A percentile compares a stretch with the other conserved stretches of the same genome.
phyloP scores from a whole-genome alignment of 2,329 filamentous ascomycete species.

The Fusarium floridanum region DNA sequence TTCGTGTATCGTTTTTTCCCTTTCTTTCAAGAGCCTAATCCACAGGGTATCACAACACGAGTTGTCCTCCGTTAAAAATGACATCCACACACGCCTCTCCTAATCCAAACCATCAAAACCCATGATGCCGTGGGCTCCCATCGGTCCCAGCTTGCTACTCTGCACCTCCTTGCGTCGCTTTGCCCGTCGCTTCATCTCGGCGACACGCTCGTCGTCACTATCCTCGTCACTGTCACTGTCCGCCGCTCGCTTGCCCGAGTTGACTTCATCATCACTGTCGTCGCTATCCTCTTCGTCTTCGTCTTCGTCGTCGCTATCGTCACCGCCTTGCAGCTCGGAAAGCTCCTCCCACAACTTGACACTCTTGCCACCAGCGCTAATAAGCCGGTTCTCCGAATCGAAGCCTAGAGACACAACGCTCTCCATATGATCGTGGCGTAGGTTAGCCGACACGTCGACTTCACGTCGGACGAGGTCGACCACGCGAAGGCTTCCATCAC shows the following conservation, averaged over 20 bases:
- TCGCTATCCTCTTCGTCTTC: constrained; percentile 60
- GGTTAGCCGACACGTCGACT: constrained; percentile 72
- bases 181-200: constrained; percentile 59
- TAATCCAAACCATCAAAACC: constrained; percentile 63
- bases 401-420: constrained; percentile 86
- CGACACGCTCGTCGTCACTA: constrained; percentile 51
- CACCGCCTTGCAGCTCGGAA: constrained; percentile 62
- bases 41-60: constrained; percentile 32
- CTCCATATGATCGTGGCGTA: constrained; percentile 86
- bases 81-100: background rate
- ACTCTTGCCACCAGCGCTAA: constrained; percentile 86
- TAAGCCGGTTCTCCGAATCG: constrained; percentile 86
- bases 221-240: constrained; percentile 63
- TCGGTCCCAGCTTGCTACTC: constrained; percentile 60
- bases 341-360: constrained; percentile 96
- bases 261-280: constrained; percentile 59
- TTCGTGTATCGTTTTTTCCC: background rate
- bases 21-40: background rate
- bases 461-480: constrained; percentile 82
- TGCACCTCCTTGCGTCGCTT: constrained; percentile 60
- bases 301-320: constrained; percentile 61
- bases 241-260: constrained; percentile 61
- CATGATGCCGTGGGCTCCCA: constrained; percentile 65
- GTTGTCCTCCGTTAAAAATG: constrained; percentile 1
- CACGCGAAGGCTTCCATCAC: constrained; percentile 83